Evolutionary conservation across 2,329 filamentous ascomycete genomes (phyloP).

Genomic region (Cadophora sp.): DNA sequence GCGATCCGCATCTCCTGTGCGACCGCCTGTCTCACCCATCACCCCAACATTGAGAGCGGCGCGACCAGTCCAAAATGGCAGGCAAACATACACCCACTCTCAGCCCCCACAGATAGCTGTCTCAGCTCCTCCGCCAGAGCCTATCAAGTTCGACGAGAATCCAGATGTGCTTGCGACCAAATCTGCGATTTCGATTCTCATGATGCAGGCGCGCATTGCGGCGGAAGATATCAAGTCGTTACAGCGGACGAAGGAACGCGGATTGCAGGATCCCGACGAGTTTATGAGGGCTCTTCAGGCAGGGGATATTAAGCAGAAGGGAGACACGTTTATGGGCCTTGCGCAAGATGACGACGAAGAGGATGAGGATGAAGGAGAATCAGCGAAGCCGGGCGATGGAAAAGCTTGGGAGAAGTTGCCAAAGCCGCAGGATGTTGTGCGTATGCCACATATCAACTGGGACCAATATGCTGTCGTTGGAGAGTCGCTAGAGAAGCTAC

Average conservation of each 20-base stretch:
- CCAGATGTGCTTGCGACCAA: slow-evolving; percentile 87
- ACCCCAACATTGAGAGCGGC: slow-evolving; percentile 39
- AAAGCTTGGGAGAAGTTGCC: slow-evolving; percentile 69
- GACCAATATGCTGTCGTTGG: slow-evolving; percentile 91
- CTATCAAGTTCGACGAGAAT: slow-evolving; percentile 69
- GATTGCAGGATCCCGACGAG: slow-evolving; percentile 71
- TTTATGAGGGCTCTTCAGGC: slow-evolving; percentile 73
- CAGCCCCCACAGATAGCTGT: slow-evolving; percentile 51
- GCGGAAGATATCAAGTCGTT: slow-evolving; percentile 76
- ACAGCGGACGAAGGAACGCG: slow-evolving; percentile 72
- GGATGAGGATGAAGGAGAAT: slow-evolving; percentile 42
- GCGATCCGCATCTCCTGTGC: slow-evolving; percentile 38
- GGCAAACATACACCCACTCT: slow-evolving; percentile 52
- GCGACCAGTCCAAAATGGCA: slow-evolving; percentile 26
- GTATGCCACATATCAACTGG: slow-evolving; percentile 93
- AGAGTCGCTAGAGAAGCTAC: slow-evolving; percentile 81
- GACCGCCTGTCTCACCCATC: slow-evolving; percentile 43
- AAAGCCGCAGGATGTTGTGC: slow-evolving; percentile 79
- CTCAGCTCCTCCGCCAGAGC: slow-evolving; percentile 50
- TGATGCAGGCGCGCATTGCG: slow-evolving; percentile 83
- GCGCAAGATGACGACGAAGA: slow-evolving; percentile 42
- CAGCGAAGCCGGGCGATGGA: slow-evolving; percentile 29
- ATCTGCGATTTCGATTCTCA: slow-evolving; percentile 84
- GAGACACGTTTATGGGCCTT: slow-evolving; percentile 33
- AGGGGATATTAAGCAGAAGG: slow-evolving; percentile 58